Percentiles rank a stretch among this genome's conserved stretches.
These are phyloP conservation scores for Zygosaccharomyces pseudobailii DNA, from an alignment of 1,139 yeast species.

Conservation along the genomic window DNA sequence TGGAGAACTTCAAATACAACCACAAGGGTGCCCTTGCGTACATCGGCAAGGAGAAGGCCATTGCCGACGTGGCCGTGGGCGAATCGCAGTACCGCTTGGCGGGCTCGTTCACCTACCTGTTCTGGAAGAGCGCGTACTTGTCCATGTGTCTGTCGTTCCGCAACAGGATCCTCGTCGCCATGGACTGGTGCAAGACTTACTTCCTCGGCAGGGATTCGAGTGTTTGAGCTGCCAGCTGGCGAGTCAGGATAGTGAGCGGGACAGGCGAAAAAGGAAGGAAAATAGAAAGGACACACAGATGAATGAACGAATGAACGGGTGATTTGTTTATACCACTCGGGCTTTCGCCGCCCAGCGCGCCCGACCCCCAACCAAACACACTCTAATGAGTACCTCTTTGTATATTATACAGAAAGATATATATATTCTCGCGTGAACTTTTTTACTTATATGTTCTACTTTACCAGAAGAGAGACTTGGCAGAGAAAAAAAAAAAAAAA, in stretches of 20 bases:
- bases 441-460: no score
- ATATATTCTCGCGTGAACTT: neutral
- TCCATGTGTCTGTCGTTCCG: conserved; percentile 88
- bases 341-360: no score
- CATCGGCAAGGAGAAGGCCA: conserved; percentile 88
- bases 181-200: conserved; percentile 85
- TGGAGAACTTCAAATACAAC: conserved; percentile 54
- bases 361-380: neutral
- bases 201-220: conserved; percentile 85
- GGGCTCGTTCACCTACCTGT: conserved; percentile 80
- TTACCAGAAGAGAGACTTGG: neutral
- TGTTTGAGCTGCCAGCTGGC: conserved; percentile 15
- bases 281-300: neutral
- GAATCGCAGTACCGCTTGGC: conserved; percentile 77
- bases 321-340: neutral
- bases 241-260: neutral
- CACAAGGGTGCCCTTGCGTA: conserved; percentile 76
- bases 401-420: neutral
- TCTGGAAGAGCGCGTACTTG: conserved; percentile 93
- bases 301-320: neutral
- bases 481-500: no score
- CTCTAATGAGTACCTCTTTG: neutral
- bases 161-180: conserved; percentile 76
- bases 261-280: neutral
- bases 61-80: conserved; percentile 88